These are phyloP conservation scores for Centaurea solstitialis DNA, from an alignment of 129 eudicot species.

Conservation along the genomic window DNA sequence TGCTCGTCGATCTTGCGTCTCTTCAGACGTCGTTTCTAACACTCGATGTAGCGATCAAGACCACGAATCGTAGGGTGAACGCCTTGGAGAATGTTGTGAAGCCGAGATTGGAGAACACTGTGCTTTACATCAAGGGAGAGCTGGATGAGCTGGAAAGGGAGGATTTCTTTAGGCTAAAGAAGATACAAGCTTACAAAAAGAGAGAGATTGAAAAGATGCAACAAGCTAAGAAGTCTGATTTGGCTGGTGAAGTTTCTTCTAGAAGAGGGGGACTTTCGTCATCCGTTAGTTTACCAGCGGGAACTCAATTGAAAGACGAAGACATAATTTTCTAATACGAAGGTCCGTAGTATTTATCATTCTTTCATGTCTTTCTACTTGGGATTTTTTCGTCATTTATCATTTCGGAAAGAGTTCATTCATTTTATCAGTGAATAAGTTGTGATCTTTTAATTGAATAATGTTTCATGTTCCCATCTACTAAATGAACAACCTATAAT, in stretches of 20 bases:
- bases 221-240: conserved; percentile 42
- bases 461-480: neutral
- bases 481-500: neutral
- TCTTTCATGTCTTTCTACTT: neutral
- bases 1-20: conserved; percentile 83
- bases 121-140: conserved; percentile 77
- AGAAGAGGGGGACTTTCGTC: conserved; percentile 40
- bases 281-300: conserved; percentile 41
- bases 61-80: conserved; percentile 87
- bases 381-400: neutral
- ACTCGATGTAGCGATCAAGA: conserved; percentile 88
- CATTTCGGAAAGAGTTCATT: conserved; percentile 4
- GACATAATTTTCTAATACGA: conserved; percentile 59
- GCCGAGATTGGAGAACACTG: conserved; percentile 78
- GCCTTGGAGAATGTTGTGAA: conserved; percentile 87
- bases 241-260: conserved; percentile 45
- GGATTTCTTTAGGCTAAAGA: conserved; percentile 86
- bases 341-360: conserved; percentile 33
- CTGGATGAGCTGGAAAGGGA: conserved; percentile 87
- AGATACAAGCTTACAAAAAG: conserved; percentile 79
- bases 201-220: conserved; percentile 70
- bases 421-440: conserved; percentile 6
- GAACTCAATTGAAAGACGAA: conserved; percentile 46
- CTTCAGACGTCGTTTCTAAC: conserved; percentile 85
- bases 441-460: conserved; percentile 11